phyloP scores from a whole-genome alignment of 306 rosid genomes.

The Ceratonia siliqua region DNA sequence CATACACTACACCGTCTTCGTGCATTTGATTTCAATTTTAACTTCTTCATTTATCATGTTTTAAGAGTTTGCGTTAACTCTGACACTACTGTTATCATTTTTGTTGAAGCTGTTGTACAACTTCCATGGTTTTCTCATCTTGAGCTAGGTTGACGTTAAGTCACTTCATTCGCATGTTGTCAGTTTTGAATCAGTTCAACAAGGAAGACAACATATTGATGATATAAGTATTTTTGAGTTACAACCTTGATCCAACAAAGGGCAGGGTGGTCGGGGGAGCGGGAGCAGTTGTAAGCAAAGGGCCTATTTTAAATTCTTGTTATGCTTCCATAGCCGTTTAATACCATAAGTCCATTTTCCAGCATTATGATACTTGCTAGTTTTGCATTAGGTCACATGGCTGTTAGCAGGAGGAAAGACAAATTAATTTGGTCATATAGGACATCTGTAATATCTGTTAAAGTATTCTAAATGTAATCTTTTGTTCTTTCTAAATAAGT shows the following conservation, averaged over 20 bases:
- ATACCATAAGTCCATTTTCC: not conserved
- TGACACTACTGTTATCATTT: not conserved
- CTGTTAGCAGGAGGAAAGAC: not conserved
- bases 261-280: not conserved
- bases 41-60: not conserved
- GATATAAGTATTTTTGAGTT: conserved; percentile 7
- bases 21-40: conserved; percentile 32
- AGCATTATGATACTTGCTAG: not conserved
- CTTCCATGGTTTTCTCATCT: conserved; percentile 27
- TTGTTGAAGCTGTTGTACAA: conserved; percentile 2
- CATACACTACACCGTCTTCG: conserved; percentile 30
- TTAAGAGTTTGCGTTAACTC: not conserved
- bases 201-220: not conserved
- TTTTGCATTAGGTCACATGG: conserved; percentile 27
- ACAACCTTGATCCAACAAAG: not conserved
- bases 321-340: too few species aligned
- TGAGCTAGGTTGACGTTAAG: conserved; percentile 20
- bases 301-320: not conserved
- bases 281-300: not conserved
- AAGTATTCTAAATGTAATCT: not conserved
- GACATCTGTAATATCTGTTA: not conserved
- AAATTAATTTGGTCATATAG: not conserved
- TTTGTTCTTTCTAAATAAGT: not conserved
- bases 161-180: conserved; percentile 22
- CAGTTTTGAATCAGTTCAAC: conserved; percentile 1